Evolutionary conservation across 176 grass and related monocot species (phyloP).

Genomic region (Oryza meyeriana): DNA sequence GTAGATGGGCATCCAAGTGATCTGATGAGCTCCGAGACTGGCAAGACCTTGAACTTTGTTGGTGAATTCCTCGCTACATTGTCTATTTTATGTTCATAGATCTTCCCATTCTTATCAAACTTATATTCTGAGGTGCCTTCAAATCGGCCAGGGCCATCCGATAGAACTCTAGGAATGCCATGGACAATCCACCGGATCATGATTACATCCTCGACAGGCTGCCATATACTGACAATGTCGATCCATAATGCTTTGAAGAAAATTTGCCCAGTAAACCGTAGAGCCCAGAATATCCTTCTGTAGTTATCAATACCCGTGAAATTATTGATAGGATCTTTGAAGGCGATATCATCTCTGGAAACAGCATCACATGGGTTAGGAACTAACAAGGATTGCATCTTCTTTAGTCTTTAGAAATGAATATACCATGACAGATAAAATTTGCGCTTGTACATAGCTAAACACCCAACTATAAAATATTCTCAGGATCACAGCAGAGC

Average conservation of each 20-base stretch:
- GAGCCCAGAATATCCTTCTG: slow-evolving; percentile 70
- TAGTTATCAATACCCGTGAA: slow-evolving; percentile 69
- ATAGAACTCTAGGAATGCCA: slow-evolving; percentile 68
- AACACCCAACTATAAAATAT: too few species aligned
- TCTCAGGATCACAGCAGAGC: too few species aligned
- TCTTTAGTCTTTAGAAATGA: background rate
- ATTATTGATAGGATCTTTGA: slow-evolving; percentile 85
- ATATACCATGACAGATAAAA: background rate
- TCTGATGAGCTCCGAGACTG: slow-evolving; percentile 58
- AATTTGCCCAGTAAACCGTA: slow-evolving; percentile 52
- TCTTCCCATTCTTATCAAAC: slow-evolving; percentile 74
- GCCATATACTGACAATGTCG: slow-evolving; percentile 77
- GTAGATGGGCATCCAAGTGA: slow-evolving; percentile 68
- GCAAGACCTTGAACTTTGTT: slow-evolving; percentile 59
- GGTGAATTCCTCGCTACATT: slow-evolving; percentile 68
- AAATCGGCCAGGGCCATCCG: slow-evolving; percentile 64
- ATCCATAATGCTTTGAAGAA: slow-evolving; percentile 84
- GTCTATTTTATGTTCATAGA: slow-evolving; percentile 75
- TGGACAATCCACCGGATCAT: slow-evolving; percentile 90
- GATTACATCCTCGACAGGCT: slow-evolving; percentile 66
- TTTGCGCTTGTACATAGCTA: background rate
- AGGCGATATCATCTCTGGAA: slow-evolving; percentile 86
- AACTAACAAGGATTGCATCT: background rate
- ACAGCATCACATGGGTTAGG: slow-evolving; percentile 20
- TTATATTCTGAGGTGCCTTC: slow-evolving; percentile 90